Base-by-base conservation (phyloP, 106 monocot species). In the Dioscorea zingiberensis region DNA sequence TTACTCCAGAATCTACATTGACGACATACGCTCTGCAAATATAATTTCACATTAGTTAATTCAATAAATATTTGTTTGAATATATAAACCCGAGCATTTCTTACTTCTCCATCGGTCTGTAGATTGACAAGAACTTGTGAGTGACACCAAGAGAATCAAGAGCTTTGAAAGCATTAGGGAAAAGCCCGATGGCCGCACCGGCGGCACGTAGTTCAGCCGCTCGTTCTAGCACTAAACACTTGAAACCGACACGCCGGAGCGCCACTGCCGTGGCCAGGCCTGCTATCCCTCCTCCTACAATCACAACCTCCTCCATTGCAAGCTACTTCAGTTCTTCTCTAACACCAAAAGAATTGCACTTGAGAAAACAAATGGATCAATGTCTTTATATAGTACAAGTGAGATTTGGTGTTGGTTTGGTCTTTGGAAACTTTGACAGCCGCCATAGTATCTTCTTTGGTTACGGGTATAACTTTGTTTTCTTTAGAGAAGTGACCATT, bases 81-180 rank as follows among this genome's bases (percentile, higher is more conserved):
- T 16, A 51, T 51, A 18, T 51, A 51, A 18, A 13, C 19, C 1
- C 28, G 10, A 61, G 27, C 7, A 3, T 24, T 55, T 0, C n/a
- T n/a, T 72, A 81, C 74, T 17, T 72, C 10, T 30, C 27, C 44
- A 67, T 4, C 1, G 68, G 49, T 13, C 15, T 29, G 44, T 76
- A 79, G 14, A 66, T 3, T 26, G 65, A 28, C 13, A 26, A 27
- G 59, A 87, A 73, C 58, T 79, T 79, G 44, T 70, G 62, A 14
- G 72, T 68, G 21, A 87, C 58, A 38, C 86, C 86, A 10, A 87
- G 78, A n/a, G 65, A 79, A 28, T 63, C 45, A 21, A 63, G 45
- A 27, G 66, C 66, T 2, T 24, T 21, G 26, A 48, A 66, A 8
- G 67, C 67, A 19, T 68, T 68, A 11, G 67, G 38, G 65, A 68